Conservation (phyloP, 768 basidiomycete species). For the Auricularia auricula-judae region DNA sequence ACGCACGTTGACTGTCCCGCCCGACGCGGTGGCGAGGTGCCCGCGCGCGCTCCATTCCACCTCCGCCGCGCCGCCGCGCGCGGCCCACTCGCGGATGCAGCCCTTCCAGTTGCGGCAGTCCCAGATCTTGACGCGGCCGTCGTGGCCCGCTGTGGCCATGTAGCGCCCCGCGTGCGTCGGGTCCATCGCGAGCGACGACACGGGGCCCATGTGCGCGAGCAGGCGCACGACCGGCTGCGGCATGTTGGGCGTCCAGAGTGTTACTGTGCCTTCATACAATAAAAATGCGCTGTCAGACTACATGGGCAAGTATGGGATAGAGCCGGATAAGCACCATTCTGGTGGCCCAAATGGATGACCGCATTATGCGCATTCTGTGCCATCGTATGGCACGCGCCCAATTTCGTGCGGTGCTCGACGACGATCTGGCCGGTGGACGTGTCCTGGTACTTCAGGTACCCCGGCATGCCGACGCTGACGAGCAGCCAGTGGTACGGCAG, state of each 20-base stretch:
- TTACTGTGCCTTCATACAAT: conserved; percentile 47
- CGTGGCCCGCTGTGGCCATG: conserved; percentile 82
- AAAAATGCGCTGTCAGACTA: no score
- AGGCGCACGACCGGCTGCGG: conserved; percentile 86
- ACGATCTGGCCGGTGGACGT: conserved; percentile 86
- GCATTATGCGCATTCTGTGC: conserved; percentile 89
- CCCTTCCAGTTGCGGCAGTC: conserved; percentile 95
- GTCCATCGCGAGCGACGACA: conserved; percentile 72
- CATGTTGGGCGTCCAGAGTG: conserved; percentile 93
- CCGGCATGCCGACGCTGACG: conserved; percentile 56
- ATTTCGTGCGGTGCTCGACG: conserved; percentile 79
- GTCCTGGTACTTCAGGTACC: conserved; percentile 93
- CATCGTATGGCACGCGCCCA: conserved; percentile 78
- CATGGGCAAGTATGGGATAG: no score
- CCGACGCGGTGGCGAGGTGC: conserved; percentile 66
- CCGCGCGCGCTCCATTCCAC: conserved; percentile 84
- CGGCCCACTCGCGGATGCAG: conserved; percentile 65
- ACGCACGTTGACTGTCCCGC: conserved; percentile 74
- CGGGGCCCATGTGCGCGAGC: conserved; percentile 82
- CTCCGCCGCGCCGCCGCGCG: conserved; percentile 49
- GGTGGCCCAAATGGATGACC: conserved; percentile 88
- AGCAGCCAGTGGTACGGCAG: conserved; percentile 94
- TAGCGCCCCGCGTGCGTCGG: conserved; percentile 70
- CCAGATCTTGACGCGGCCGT: conserved; percentile 90
- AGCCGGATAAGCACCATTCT: conserved; percentile 40